Base-by-base conservation (phyloP, 495 filamentous ascomycete species). In the Daldinia concentrica region DNA sequence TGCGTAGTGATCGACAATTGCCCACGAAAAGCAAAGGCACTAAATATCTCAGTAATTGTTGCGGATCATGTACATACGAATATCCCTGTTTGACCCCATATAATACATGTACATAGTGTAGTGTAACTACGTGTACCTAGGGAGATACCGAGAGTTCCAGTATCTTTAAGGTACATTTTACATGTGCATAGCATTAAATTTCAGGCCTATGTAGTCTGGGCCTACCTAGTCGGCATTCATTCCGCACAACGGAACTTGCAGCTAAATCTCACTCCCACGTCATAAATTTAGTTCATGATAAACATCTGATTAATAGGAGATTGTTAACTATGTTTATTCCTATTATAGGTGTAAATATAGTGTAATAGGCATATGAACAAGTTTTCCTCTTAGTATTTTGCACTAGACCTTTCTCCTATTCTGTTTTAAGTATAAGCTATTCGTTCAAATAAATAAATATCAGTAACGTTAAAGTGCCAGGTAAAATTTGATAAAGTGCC, bases 31-130 rank as follows among this genome's bases (percentile, higher is more conserved):
- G 19, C 43, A 48, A 48, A 48, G 9, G 7, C 19, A 48, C 43
- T 48, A 48, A 48, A 8, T 19, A 48, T 48, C 0, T 24, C 43
- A 48, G 43, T 48, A 48, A 48, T 48, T 48, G 17, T 48, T 48
- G 17, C 43, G 43, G 43, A 48, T 48, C 43, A 48, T 48, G 9
- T 48, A 48, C 43, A 48, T 48, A 48, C 19, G 19, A 48, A 48
- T 22, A 48, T 48, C 43, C 43, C 43, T 48, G 43, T 48, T 24
- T 11, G 17, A 48, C 43, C 43, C 43, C 43, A 48, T 48, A 48
- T 19, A 19, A 48, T 48, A 48, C 43, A 11, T 48, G 9, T 48
- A n/a, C n/a, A n/a, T n/a, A n/a, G n/a, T n/a, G n/a, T n/a, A n/a
- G n/a, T n/a, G n/a, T n/a, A n/a, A n/a, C n/a, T n/a, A n/a, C n/a